Evolutionary conservation across 2,329 filamentous ascomycete genomes (phyloP).

Genomic region (Penicillium sumatraense): DNA sequence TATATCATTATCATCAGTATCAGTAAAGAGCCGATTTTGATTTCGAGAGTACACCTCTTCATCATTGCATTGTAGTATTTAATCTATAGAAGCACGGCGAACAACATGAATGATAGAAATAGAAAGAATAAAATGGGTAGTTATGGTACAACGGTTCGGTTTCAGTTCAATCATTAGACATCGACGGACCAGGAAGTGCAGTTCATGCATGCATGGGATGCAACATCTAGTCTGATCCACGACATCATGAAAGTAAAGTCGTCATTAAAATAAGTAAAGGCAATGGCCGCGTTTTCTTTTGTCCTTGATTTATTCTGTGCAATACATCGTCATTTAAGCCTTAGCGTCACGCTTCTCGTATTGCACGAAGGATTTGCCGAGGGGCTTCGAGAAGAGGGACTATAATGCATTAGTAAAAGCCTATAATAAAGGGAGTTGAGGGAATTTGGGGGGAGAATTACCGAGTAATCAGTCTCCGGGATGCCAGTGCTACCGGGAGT

Average conservation of each 20-base stretch:
- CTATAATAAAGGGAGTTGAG: not conserved
- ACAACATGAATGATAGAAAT: no score
- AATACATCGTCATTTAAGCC: slow-evolving; percentile 22
- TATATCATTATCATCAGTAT: no score
- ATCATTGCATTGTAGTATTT: no score
- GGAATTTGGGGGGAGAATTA: slow-evolving; percentile 26
- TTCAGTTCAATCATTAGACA: no score
- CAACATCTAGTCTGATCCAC: not conserved
- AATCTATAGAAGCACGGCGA: no score
- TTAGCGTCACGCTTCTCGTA: slow-evolving; percentile 64
- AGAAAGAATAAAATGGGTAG: no score
- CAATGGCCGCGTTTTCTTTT: not conserved
- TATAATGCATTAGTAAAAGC: slow-evolving; percentile 25
- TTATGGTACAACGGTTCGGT: not conserved
- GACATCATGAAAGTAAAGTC: slow-evolving; percentile 8
- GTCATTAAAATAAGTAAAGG: slow-evolving; percentile 20
- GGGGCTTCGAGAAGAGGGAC: slow-evolving; percentile 72
- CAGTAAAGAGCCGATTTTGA: no score
- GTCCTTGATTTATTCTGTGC: not conserved
- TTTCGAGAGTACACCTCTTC: no score
- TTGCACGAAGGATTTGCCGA: slow-evolving; percentile 71
- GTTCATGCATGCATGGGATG: no score
- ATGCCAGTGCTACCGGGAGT: slow-evolving; percentile 28
- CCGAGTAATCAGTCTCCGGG: slow-evolving; percentile 61
- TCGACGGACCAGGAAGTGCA: no score